Conservation (phyloP, 2,329 filamentous ascomycete genomes). For the Aspergillus novoparasiticus region DNA sequence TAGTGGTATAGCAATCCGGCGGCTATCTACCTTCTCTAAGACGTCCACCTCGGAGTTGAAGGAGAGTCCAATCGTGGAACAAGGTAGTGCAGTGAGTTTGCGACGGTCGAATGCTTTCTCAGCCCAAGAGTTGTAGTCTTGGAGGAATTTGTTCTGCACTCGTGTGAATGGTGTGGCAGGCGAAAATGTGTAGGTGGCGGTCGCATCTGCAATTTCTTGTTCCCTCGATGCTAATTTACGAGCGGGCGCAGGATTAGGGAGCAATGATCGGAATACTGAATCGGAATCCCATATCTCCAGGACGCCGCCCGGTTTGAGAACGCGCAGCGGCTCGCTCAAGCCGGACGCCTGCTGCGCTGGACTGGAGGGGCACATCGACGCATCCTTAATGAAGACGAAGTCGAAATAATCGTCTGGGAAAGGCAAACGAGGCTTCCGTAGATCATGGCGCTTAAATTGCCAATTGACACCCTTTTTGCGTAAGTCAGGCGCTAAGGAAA, state of each 20-base stretch:
- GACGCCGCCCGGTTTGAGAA: constrained; percentile 75
- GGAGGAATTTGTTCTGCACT: constrained; percentile 78
- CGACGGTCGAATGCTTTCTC: constrained; percentile 72
- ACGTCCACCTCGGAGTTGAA: constrained; percentile 78
- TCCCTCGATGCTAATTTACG: constrained; percentile 62
- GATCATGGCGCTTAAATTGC: constrained; percentile 85
- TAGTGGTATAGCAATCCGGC: constrained; percentile 82
- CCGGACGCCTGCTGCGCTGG: constrained; percentile 56
- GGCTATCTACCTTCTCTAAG: constrained; percentile 69
- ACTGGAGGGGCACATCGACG: constrained; percentile 68
- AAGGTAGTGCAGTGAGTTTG: constrained; percentile 73
- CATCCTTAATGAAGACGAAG: constrained; percentile 84
- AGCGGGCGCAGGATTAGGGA: constrained; percentile 71
- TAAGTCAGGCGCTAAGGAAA: constrained; percentile 67
- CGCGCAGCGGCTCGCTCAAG: constrained; percentile 74
- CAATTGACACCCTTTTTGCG: constrained; percentile 77
- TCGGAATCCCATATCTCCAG: constrained; percentile 91
- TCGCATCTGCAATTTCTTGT: constrained; percentile 64
- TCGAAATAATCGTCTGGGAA: constrained; percentile 82
- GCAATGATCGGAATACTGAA: constrained; percentile 77
- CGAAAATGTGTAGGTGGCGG: constrained; percentile 81
- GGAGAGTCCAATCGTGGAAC: constrained; percentile 73
- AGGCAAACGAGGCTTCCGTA: constrained; percentile 74
- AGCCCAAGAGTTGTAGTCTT: constrained; percentile 83
- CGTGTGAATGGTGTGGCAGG: constrained; percentile 79